Base-by-base conservation (phyloP, 2,329 filamentous ascomycete species). In the Aspergillus thermomutatus region DNA sequence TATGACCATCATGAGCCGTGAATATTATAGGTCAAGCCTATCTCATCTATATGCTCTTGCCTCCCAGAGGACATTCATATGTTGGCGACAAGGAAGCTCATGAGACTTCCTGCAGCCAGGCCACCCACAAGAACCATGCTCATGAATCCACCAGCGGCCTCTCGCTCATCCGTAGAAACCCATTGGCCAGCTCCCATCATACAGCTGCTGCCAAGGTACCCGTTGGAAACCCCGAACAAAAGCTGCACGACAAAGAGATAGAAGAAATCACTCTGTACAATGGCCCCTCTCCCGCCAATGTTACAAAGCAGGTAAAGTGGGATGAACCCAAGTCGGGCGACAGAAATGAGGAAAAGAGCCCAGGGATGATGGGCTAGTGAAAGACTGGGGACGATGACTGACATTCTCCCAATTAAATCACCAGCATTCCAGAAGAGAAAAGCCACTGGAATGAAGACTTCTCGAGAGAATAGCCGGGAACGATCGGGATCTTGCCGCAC, bases 391-490 rank as follows among this genome's bases (percentile, higher is more conserved):
- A 82, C 61, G 71, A 83, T 78, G 1, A 91, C 88, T 1, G 84
- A 72, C 21, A 96, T 76, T 8, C 94, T 85, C 5, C 94, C 94
- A 14, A 84, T 60, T 7, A 97, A 79, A 70, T 97, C 94, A 46
- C 94, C 94, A 2, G 88, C 71, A 70, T 97, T 99, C 94, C 94
- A 99, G 70, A 94, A 85, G 58, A 97, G 84, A 74, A 97, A 96
- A 3, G 84, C 91, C 0, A 97, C 81, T 0, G 94, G 92, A 56
- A 97, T 92, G 72, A 97, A 99, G 17, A 88, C 86, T 0, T 86
- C 80, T 0, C 90, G 85, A 52, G 86, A 70, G 54, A 75, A 84
- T 62, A 95, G 84, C 17, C 95, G 76, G 28, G 75, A 69, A 17
- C 80, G 57, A 5, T 60, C 74, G 60, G 64, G 48, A 17, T 61